Conservation (phyloP, 805 yeast species). For the Naumovozyma dairenensis region DNA sequence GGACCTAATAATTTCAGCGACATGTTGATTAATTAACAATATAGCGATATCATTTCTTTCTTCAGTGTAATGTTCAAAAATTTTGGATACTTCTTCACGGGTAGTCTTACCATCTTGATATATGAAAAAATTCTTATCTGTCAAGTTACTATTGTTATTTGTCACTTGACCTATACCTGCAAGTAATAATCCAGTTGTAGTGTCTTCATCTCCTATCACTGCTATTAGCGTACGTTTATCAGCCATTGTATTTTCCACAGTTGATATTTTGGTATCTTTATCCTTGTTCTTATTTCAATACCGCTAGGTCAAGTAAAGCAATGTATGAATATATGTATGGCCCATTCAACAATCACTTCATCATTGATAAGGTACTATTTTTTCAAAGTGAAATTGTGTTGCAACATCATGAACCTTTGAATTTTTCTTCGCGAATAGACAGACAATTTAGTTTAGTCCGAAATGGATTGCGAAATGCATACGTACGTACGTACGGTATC, state of each 20-base stretch:
- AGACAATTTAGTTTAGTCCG: too few relatives aligned
- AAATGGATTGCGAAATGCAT: too few relatives aligned
- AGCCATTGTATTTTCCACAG: slow-evolving; percentile 10
- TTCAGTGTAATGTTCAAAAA: slow-evolving; percentile 65
- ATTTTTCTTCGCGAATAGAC: too few relatives aligned
- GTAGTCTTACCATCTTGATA: slow-evolving; percentile 74
- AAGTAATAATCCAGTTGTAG: slow-evolving; percentile 87
- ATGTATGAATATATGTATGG: too few relatives aligned
- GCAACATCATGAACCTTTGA: too few relatives aligned
- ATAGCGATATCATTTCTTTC: slow-evolving; percentile 86
- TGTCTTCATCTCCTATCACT: slow-evolving; percentile 95
- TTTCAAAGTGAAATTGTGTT: too few relatives aligned
- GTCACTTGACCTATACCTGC: slow-evolving; percentile 89
- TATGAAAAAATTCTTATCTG: slow-evolving; percentile 63
- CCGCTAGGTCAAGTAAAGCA: too few relatives aligned
- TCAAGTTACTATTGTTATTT: slow-evolving; percentile 29
- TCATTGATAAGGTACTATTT: too few relatives aligned
- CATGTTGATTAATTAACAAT: slow-evolving; percentile 82
- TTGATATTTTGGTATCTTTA: neutral
- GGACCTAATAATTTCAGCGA: slow-evolving; percentile 82
- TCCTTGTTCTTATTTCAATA: neutral
- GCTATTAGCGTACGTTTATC: slow-evolving; percentile 75
- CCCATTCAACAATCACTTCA: too few relatives aligned
- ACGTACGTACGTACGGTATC: too few relatives aligned
- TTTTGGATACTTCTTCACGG: slow-evolving; percentile 61